Conservation (phyloP, 495 filamentous ascomycete genomes). For the Trichoderma asperelloides region DNA sequence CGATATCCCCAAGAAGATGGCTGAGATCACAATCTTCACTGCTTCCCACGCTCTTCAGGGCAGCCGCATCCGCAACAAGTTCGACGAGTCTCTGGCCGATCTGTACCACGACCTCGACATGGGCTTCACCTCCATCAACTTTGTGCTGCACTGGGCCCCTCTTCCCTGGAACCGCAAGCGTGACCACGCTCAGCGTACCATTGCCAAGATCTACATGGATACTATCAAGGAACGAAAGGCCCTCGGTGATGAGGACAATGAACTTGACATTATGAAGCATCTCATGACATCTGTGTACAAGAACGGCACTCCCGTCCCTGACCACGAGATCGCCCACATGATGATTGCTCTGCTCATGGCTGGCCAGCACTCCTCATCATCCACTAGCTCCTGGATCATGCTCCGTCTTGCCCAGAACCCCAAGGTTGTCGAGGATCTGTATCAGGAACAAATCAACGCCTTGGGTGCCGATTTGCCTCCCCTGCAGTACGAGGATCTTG, state of each 20-base stretch:
- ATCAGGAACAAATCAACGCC: slow-evolving; percentile 58
- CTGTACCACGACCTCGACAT: slow-evolving; percentile 78
- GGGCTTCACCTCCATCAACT: slow-evolving; percentile 78
- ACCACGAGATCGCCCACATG: slow-evolving; percentile 80
- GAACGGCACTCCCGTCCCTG: slow-evolving; percentile 58
- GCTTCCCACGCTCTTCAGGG: slow-evolving; percentile 74
- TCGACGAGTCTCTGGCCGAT: slow-evolving; percentile 63
- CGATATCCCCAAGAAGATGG: slow-evolving; percentile 61
- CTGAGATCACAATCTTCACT: slow-evolving; percentile 80
- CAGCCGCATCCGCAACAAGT: slow-evolving; percentile 65
- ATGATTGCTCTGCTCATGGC: slow-evolving; percentile 90
- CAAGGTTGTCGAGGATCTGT: slow-evolving; percentile 63
- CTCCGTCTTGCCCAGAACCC: slow-evolving; percentile 67
- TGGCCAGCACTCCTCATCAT: slow-evolving; percentile 80
- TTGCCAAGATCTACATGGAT: slow-evolving; percentile 69
- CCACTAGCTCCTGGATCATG: slow-evolving; percentile 73
- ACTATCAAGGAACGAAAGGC: slow-evolving; percentile 61
- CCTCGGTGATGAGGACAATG: slow-evolving; percentile 31
- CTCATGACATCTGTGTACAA: slow-evolving; percentile 75
- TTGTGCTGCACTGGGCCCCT: slow-evolving; percentile 80
- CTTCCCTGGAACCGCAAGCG: slow-evolving; percentile 74
- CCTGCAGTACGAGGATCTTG: slow-evolving; percentile 56
- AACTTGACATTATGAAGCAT: slow-evolving; percentile 72
- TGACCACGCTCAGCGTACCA: slow-evolving; percentile 63
- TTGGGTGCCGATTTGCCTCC: slow-evolving; percentile 56